A percentile compares a stretch with the other conserved stretches of the same genome.
Conservation (phyloP, 345 rosid species). For the Murraya paniculata region DNA sequence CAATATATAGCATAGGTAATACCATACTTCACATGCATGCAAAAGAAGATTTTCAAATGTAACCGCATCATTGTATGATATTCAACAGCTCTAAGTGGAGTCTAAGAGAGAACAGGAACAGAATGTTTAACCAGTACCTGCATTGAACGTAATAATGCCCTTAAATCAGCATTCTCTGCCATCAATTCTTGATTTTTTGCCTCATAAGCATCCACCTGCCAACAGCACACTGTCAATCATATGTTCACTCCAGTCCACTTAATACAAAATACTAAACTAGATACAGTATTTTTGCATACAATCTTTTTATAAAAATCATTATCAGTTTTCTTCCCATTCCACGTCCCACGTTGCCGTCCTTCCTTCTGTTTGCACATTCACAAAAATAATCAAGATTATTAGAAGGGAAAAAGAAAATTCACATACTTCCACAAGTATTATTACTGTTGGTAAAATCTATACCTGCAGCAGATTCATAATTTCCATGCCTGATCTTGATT, state of each 20-base stretch:
- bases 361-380: constrained; percentile 60
- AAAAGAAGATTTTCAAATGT: background rate
- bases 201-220: constrained; percentile 94
- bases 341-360: constrained; percentile 97
- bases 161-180: constrained; percentile 84
- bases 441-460: constrained; percentile 3
- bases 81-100: background rate
- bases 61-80: background rate
- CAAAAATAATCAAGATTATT: constrained; percentile 17
- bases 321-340: constrained; percentile 98
- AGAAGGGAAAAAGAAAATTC: background rate
- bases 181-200: constrained; percentile 87
- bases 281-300: constrained; percentile 40
- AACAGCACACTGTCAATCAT: constrained; percentile 16
- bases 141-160: constrained; percentile 85
- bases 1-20: background rate
- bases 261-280: constrained; percentile 4
- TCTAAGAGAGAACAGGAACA: background rate
- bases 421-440: background rate
- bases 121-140: constrained; percentile 48
- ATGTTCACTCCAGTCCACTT: background rate
- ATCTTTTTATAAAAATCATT: constrained; percentile 93
- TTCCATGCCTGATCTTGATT: constrained; percentile 97
- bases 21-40: background rate
- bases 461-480: constrained; percentile 99